Evolutionary conservation across 257 asterid species (phyloP).

Genomic region (Cruciata laevipes): DNA sequence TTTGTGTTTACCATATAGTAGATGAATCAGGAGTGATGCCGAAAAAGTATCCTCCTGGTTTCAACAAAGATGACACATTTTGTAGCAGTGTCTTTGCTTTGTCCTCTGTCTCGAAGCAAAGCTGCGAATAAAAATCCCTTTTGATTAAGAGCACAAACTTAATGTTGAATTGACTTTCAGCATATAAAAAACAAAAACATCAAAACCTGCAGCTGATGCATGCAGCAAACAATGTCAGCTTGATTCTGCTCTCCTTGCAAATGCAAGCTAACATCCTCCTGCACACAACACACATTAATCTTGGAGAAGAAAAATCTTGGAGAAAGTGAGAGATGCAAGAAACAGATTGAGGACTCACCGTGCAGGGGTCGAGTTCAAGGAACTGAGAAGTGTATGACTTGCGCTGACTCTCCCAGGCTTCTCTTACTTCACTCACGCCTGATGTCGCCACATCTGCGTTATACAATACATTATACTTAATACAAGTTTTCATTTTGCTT

Average conservation of each 20-base stretch:
- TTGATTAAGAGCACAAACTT: background rate
- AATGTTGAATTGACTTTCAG: background rate
- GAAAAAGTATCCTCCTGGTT: constrained; percentile 94
- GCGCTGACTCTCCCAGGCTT: constrained; percentile 93
- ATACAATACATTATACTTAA: background rate
- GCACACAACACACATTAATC: constrained; percentile 15
- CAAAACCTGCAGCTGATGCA: constrained; percentile 87
- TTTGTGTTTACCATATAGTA: constrained; percentile 74
- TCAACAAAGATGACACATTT: constrained; percentile 80
- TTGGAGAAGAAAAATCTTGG: background rate
- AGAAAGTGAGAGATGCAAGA: constrained; percentile 1
- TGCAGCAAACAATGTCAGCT: constrained; percentile 84
- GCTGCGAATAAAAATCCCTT: constrained; percentile 32
- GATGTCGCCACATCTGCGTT: constrained; percentile 62
- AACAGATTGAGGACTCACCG: constrained; percentile 37
- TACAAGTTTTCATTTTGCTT: background rate
- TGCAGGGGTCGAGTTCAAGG: constrained; percentile 81
- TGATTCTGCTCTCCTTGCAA: constrained; percentile 66
- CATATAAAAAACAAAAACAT: background rate
- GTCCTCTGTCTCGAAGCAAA: constrained; percentile 86
- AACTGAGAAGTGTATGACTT: constrained; percentile 86
- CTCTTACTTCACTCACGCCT: constrained; percentile 67
- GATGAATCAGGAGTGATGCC: constrained; percentile 98
- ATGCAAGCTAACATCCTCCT: constrained; percentile 63
- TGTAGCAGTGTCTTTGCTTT: constrained; percentile 65